Conservation (phyloP, 768 basidiomycete genomes). For the Bullera alba region DNA sequence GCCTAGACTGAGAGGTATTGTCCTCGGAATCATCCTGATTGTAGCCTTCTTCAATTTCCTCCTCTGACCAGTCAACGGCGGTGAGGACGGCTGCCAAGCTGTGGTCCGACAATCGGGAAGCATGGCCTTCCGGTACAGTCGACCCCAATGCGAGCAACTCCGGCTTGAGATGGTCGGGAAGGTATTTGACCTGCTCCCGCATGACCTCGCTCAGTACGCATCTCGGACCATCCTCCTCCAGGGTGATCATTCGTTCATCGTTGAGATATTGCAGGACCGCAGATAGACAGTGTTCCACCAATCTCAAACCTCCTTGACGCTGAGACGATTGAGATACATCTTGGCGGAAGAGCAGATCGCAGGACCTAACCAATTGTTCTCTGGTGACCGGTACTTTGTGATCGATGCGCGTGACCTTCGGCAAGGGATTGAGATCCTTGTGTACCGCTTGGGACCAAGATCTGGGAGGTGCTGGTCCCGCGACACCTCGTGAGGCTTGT, state of each 20-base stretch:
- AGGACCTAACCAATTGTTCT: too few relatives aligned
- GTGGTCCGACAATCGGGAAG: slow-evolving; percentile 9
- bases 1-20: background rate
- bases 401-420: background rate
- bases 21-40: background rate
- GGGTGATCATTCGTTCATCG: slow-evolving; percentile 5
- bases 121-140: slow-evolving; percentile 6
- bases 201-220: slow-evolving; percentile 15
- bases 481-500: slow-evolving; percentile 17
- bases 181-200: slow-evolving; percentile 23
- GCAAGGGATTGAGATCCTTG: too few relatives aligned
- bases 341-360: too few relatives aligned
- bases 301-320: background rate
- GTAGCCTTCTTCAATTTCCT: background rate
- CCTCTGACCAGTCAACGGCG: background rate
- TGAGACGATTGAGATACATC: too few relatives aligned
- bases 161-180: slow-evolving; percentile 18
- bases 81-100: background rate
- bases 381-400: background rate
- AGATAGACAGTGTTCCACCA: slow-evolving; percentile 22
- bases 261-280: slow-evolving; percentile 22
- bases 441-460: slow-evolving; percentile 20
- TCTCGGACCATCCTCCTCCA: background rate
- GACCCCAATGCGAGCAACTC: slow-evolving; percentile 12
- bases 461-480: slow-evolving; percentile 30